Base-by-base conservation (phyloP, 352 stramenopile species). In the Saprolegnia parasitica region DNA sequence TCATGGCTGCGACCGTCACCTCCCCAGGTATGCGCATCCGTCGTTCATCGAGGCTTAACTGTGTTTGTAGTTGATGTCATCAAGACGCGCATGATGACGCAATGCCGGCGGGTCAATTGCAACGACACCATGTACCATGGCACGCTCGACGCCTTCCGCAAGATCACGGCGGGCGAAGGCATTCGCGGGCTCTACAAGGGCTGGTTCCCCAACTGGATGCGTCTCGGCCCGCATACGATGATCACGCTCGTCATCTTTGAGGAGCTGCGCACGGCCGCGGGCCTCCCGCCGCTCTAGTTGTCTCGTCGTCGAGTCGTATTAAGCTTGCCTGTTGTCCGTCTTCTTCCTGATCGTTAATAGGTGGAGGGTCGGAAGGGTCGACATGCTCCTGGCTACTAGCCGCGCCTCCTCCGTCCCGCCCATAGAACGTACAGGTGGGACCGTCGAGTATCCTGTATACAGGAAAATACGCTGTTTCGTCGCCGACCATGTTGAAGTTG, bases 41-140 rank as follows among this genome's bases (percentile, higher is more conserved):
- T 46, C 26, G 16, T 21, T 4, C 40, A 18, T 18, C 10, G 11
- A 29, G 20, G 21, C 21, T 56, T 21, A 46, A 13, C 16, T 63
- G 4, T 23, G 2, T 4, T 16, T 26, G 49, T 56, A 65, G 65
- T 91, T 21, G 86, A 95, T 74, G 84, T 90, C 26, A 81, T 92
- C 75, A 95, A 95, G 80, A 92, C 81, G 23, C 86, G 90, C 71
- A 88, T 95, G 73, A 91, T 92, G 85, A 86, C 89, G 71, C 79
- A 88, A 57, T 77, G 74, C 66, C 29, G 29, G 29, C 29, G 29
- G 2, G 29, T 35, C 29, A 35, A 35, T 5, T 49, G 42, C 42
- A 49, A 49, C 42, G 58, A 67, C 58, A n/a, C 23, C 15, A n/a
- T 67, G 40, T 67, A 67, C 39, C 13, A 40, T 24, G 39, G 39